phyloP scores from a whole-genome alignment of 2,329 filamentous ascomycete genomes.

The Cyanodermella asteris region DNA sequence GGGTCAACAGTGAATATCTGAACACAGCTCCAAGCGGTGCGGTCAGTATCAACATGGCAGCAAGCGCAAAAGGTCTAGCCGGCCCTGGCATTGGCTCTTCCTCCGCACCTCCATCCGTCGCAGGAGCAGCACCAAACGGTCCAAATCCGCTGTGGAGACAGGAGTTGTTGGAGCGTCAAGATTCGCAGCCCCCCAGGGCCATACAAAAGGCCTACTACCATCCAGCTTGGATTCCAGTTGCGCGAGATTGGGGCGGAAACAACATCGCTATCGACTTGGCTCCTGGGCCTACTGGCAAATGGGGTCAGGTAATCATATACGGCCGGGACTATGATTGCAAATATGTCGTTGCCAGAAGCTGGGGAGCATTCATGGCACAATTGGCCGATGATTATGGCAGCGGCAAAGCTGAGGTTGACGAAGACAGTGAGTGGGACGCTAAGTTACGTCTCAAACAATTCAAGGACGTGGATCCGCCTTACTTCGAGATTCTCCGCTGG shows the following conservation, averaged over 20 bases:
- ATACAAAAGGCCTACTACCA: conserved; percentile 89
- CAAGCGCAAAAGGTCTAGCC: too few species aligned
- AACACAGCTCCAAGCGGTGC: conserved; percentile 47
- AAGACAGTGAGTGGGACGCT: conserved; percentile 67
- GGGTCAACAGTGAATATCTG: conserved; percentile 77
- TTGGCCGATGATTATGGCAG: conserved; percentile 80
- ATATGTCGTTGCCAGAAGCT: conserved; percentile 84
- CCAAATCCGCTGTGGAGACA: conserved; percentile 62
- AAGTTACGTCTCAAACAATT: conserved; percentile 89
- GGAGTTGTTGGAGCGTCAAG: conserved; percentile 63
- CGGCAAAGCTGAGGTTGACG: conserved; percentile 78
- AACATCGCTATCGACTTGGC: conserved; percentile 85
- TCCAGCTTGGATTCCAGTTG: conserved; percentile 84
- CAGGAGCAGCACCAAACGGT: too few species aligned
- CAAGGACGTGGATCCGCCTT: conserved; percentile 75
- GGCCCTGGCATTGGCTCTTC: too few species aligned
- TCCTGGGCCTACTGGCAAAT: conserved; percentile 70
- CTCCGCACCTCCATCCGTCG: conserved; percentile 30
- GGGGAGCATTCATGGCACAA: conserved; percentile 65
- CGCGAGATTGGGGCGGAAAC: conserved; percentile 96
- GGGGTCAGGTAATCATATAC: conserved; percentile 93
- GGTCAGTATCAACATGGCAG: too few species aligned
- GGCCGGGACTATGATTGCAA: conserved; percentile 97
- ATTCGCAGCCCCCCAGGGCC: conserved; percentile 65
- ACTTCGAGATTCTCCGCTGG: conserved; percentile 90